phyloP scores from a whole-genome alignment of 169 alveolate species.

The Babesia caballi region DNA sequence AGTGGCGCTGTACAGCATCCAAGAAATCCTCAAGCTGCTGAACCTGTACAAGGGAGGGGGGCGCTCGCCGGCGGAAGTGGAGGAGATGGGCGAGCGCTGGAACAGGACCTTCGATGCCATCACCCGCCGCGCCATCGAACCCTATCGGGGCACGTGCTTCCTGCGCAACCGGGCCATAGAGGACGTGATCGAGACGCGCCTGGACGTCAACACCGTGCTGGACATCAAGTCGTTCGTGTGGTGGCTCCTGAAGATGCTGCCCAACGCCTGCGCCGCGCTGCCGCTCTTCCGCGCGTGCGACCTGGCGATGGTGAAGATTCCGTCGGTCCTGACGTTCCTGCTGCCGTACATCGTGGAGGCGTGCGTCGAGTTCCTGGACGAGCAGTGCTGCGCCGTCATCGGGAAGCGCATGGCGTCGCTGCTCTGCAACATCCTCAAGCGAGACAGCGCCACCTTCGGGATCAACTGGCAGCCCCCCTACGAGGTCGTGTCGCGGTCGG shows the following conservation, averaged over 20 bases:
- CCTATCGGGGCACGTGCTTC: constrained; percentile 38
- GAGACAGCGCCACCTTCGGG: constrained; percentile 46
- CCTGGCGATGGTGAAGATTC: constrained; percentile 48
- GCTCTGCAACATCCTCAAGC: constrained; percentile 35
- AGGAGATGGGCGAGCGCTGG: constrained; percentile 21
- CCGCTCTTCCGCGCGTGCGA: constrained; percentile 53
- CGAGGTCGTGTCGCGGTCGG: constrained; percentile 2
- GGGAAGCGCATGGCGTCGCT: constrained; percentile 51
- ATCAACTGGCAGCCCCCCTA: constrained; percentile 49
- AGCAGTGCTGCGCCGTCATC: constrained; percentile 14
- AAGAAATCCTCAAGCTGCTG: constrained; percentile 35
- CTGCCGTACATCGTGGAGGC: constrained; percentile 43
- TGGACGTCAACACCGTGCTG: constrained; percentile 49
- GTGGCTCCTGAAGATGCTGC: constrained; percentile 59
- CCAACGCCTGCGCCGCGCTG: constrained; percentile 31
- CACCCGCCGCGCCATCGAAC: constrained; percentile 24
- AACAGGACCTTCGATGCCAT: constrained; percentile 9
- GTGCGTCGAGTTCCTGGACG: constrained; percentile 26
- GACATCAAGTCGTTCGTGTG: constrained; percentile 54
- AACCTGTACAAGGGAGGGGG: constrained; percentile 20
- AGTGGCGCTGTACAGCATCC: constrained; percentile 44
- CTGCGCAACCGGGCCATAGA: constrained; percentile 36
- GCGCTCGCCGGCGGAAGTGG: constrained; percentile 13
- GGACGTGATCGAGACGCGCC: constrained; percentile 23
- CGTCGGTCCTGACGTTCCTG: constrained; percentile 39